These are phyloP conservation scores for Candida hispaniensis DNA, from an alignment of 805 yeast genomes.

Conservation along the genomic window DNA sequence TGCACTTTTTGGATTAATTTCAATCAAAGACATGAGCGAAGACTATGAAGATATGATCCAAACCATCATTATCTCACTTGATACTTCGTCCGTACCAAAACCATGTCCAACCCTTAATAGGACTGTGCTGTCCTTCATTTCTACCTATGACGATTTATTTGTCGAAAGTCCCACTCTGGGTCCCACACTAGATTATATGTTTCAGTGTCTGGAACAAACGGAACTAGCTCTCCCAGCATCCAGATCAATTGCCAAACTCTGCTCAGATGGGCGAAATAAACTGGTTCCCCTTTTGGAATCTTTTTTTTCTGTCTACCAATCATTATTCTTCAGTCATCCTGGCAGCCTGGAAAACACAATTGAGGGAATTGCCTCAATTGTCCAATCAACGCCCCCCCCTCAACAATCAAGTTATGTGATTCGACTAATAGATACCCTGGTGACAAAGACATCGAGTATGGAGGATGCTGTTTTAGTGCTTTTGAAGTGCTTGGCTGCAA, in stretches of 20 bases:
- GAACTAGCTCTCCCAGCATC: constrained; percentile 35
- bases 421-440: constrained; percentile 25
- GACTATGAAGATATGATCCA: constrained; percentile 2
- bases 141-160: constrained; percentile 49
- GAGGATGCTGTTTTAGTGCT: constrained; percentile 37
- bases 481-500: constrained; percentile 51
- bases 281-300: constrained; percentile 23
- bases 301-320: constrained; percentile 25
- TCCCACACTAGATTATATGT: constrained; percentile 45
- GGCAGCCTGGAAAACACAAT: constrained; percentile 25
- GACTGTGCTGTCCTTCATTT: constrained; percentile 47
- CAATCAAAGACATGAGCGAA: constrained; percentile 6
- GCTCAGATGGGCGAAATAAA: constrained; percentile 26
- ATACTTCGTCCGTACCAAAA: too few relatives aligned
- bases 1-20: constrained; percentile 9
- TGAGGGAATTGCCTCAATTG: constrained; percentile 26
- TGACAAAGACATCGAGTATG: constrained; percentile 16
- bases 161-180: constrained; percentile 40
- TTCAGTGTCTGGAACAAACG: constrained; percentile 31
- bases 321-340: constrained; percentile 12
- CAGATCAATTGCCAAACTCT: constrained; percentile 43
- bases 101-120: constrained; percentile 29
- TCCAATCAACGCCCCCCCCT: constrained; percentile 22
- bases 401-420: constrained; percentile 29
- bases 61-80: not conserved